Percentiles rank a stretch among this genome's conserved stretches.
phyloP scores from a whole-genome alignment of 345 rosid genomes.

The Populus deltoides region DNA sequence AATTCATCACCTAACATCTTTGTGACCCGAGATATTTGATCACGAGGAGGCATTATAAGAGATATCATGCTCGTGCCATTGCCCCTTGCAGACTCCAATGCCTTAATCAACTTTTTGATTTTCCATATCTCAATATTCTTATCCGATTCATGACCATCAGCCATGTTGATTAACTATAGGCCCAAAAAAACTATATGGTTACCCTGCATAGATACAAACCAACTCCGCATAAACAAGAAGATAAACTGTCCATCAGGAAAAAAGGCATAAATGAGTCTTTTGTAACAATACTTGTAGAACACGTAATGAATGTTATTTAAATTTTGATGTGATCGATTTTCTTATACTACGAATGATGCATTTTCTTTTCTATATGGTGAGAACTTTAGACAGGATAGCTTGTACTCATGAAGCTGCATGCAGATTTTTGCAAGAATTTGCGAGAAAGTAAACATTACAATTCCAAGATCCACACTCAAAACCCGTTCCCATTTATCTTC shows the following conservation, averaged over 20 bases:
- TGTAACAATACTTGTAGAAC: not conserved
- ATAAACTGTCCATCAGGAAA: not conserved
- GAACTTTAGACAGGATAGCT: too few species aligned
- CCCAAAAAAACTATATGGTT: not conserved
- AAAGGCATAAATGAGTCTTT: not conserved
- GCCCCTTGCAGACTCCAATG: conserved; percentile 40
- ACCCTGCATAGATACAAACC: not conserved
- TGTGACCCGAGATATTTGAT: conserved; percentile 42
- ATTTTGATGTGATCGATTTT: too few species aligned
- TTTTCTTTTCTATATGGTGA: too few species aligned
- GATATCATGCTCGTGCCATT: conserved; percentile 48
- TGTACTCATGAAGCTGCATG: too few species aligned
- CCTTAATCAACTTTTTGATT: conserved; percentile 40
- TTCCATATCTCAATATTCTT: conserved; percentile 44
- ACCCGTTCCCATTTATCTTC: too few species aligned
- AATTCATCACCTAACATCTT: conserved; percentile 46
- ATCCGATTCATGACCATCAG: conserved; percentile 28
- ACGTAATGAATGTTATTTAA: too few species aligned
- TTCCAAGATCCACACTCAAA: too few species aligned
- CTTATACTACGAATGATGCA: too few species aligned
- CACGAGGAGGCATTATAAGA: conserved; percentile 39
- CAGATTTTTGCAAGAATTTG: too few species aligned
- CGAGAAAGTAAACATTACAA: too few species aligned
- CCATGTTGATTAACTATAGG: conserved; percentile 20
- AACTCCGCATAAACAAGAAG: not conserved